Percentiles rank a stretch among this genome's conserved stretches.
Evolutionary conservation across 805 yeast genomes (phyloP).

Genomic region (Hanseniaspora pseudoguilliermondii): DNA sequence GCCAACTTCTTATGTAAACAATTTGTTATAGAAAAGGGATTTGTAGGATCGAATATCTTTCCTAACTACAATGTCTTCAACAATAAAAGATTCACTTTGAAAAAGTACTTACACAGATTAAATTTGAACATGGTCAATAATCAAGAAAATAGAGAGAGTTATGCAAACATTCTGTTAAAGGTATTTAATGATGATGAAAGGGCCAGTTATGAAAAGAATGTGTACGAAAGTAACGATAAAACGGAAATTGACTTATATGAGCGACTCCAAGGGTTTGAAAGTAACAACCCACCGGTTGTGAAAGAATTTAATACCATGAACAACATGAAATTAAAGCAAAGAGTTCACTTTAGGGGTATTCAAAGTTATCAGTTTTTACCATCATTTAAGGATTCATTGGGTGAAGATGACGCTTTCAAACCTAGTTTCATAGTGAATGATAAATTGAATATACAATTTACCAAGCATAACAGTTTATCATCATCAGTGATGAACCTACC

Average conservation of each 20-base stretch:
- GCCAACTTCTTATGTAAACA: conserved; percentile 36
- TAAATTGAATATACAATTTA: conserved; percentile 25
- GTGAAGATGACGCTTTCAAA: conserved; percentile 22
- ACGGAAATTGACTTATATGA: conserved; percentile 25
- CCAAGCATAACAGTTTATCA: conserved; percentile 24
- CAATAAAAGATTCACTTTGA: not conserved
- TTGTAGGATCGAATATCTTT: conserved; percentile 10
- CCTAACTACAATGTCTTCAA: conserved; percentile 8
- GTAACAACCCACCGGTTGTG: conserved; percentile 23
- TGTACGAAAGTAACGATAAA: not conserved
- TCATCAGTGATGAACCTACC: conserved; percentile 29
- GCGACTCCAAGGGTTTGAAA: conserved; percentile 24
- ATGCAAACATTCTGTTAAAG: conserved; percentile 1
- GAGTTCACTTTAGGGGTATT: conserved; percentile 27
- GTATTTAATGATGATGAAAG: not conserved
- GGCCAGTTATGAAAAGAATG: not conserved
- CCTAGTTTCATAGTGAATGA: conserved; percentile 28
- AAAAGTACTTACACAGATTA: not conserved
- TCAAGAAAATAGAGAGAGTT: conserved; percentile 1
- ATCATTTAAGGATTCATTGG: conserved; percentile 27
- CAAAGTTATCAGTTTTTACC: conserved; percentile 27
- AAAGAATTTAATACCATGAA: conserved; percentile 25
- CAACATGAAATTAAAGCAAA: conserved; percentile 20
- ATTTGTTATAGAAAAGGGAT: conserved; percentile 9
- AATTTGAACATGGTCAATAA: not conserved